These are phyloP conservation scores for Kwoniella sp. DNA, from an alignment of 768 basidiomycete genomes.

Conservation along the genomic window DNA sequence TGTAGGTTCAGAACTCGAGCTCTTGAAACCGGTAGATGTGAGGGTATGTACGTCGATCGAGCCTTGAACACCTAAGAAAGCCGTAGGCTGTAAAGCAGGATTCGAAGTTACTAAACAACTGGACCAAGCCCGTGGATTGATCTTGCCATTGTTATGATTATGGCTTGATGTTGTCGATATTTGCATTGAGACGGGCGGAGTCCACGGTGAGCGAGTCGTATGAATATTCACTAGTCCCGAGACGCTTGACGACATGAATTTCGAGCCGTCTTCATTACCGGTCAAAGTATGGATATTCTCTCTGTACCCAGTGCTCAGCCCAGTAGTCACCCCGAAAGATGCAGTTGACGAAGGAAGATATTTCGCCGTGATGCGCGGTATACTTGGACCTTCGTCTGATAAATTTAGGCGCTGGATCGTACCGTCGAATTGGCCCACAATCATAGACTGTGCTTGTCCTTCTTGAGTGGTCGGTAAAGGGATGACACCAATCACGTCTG, in stretches of 20 bases:
- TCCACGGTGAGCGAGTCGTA: slow-evolving; percentile 33
- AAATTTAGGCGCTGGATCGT: slow-evolving; percentile 30
- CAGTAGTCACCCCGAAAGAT: too few relatives aligned
- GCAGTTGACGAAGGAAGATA: slow-evolving; percentile 19
- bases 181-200: slow-evolving; percentile 18
- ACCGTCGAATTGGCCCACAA: slow-evolving; percentile 46
- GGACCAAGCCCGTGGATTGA: slow-evolving; percentile 38
- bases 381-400: neutral
- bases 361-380: slow-evolving; percentile 27
- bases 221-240: slow-evolving; percentile 28
- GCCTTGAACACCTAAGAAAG: slow-evolving; percentile 37
- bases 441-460: slow-evolving; percentile 1
- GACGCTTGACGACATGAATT: slow-evolving; percentile 35
- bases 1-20: neutral
- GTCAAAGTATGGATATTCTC: slow-evolving; percentile 21
- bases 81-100: slow-evolving; percentile 3
- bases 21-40: slow-evolving; percentile 12
- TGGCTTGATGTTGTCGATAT: neutral
- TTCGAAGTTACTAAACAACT: slow-evolving; percentile 18
- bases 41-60: slow-evolving; percentile 28
- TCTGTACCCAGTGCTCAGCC: neutral
- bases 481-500: slow-evolving; percentile 41
- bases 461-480: slow-evolving; percentile 5
- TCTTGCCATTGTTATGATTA: too few relatives aligned
- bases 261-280: slow-evolving; percentile 3